Base-by-base conservation (phyloP, 1,284 basidiomycete genomes). In the Inonotus obliquus region DNA sequence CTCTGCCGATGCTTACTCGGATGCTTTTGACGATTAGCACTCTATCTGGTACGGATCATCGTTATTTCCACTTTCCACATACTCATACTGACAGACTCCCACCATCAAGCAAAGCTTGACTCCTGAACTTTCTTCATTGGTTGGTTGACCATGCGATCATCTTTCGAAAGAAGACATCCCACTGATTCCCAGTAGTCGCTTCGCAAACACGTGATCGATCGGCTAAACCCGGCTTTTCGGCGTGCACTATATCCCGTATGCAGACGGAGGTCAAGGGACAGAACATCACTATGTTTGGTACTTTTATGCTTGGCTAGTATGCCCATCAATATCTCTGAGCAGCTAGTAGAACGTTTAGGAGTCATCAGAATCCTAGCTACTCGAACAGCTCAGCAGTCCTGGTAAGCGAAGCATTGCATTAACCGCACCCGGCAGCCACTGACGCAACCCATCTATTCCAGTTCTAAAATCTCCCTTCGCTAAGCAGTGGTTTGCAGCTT, bases 101-200 rank as follows among this genome's bases (percentile, higher is more conserved):
- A 44, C 41, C 41, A 19, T 44, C 41, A 44, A 10, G 19, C 6
- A 49, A n/a, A 52, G 32, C 51, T 35, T 32, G 51, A 52, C 51
- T 52, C 51, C 51, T 52, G 51, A 52, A 52, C 51, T 52, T 52
- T 27, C 17, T 27, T 32, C 41, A 44, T 44, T 52, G n/a, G n/a
- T n/a, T n/a, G n/a, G 23, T n/a, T 21, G 11, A 29, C 51, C 51
- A 52, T 35, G 51, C 25, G 51, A 52, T 35, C 5, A 14, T 23
- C 23, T 49, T 25, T 23, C 14, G 10, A 13, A n/a, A 49, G 25
- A 21, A 49, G n/a, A 10, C 10, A 47, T 2, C 11, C 45, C 17
- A 47, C 10, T 47, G 45, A 47, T 47, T 19, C 17, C n/a, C 45
- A n/a, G 45, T 4, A n/a, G n/a, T n/a, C n/a, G n/a, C n/a, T n/a